Conservation (phyloP, 2,329 filamentous ascomycete species). For the Aspergillus oerlinghausenensis region DNA sequence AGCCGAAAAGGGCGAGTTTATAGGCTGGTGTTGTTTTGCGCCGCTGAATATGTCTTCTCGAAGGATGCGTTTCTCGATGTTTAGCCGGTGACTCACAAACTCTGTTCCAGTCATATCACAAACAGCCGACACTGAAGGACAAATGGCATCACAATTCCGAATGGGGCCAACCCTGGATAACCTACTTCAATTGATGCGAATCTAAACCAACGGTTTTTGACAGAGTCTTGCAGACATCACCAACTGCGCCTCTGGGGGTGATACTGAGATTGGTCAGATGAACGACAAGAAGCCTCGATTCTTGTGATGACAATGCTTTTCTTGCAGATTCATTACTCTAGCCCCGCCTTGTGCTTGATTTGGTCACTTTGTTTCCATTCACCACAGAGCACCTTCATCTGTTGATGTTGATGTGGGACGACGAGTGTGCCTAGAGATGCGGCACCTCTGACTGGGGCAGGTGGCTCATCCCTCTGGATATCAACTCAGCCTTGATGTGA, state of each 20-base stretch:
- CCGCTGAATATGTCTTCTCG: conserved; percentile 6
- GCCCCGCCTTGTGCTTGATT: conserved; percentile 11
- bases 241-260: conserved; percentile 23
- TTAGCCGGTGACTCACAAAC: not conserved
- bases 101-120: conserved; percentile 4
- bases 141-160: not conserved
- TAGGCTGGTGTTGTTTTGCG: conserved; percentile 14
- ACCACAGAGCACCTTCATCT: not conserved
- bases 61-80: not conserved
- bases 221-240: conserved; percentile 19
- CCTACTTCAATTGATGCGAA: conserved; percentile 2
- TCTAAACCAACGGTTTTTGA: not conserved
- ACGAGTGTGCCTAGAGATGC: conserved; percentile 10
- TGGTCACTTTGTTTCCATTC: not conserved
- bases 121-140: not conserved
- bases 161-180: not conserved
- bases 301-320: conserved; percentile 19
- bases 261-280: conserved; percentile 14
- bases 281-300: conserved; percentile 6
- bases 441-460: conserved; percentile 14
- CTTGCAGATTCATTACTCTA: conserved; percentile 18
- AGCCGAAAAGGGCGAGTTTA: conserved; percentile 11
- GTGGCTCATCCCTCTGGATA: conserved; percentile 11
- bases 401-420: conserved; percentile 13
- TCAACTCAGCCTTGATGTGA: conserved; percentile 4